These are phyloP conservation scores for Yamadazyma atlantica DNA, from an alignment of 1,139 yeast genomes.

Conservation along the genomic window DNA sequence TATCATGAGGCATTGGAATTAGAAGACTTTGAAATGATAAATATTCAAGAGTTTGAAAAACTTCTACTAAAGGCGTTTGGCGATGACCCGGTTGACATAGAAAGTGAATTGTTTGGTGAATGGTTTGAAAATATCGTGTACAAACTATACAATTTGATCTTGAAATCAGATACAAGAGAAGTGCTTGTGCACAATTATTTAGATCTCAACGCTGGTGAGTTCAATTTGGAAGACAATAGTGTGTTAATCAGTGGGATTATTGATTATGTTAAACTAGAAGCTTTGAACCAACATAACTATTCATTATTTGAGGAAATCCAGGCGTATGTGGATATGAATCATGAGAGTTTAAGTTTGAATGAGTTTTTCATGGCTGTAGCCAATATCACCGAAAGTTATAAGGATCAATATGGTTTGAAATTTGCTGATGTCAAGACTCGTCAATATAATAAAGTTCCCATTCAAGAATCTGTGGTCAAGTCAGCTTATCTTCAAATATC, in stretches of 20 bases:
- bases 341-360: constrained; percentile 21
- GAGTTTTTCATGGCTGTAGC: constrained; percentile 18
- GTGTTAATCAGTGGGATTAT: constrained; percentile 62
- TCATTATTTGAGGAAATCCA: constrained; percentile 27
- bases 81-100: constrained; percentile 11
- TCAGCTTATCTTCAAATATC: constrained; percentile 57
- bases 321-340: constrained; percentile 12
- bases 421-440: constrained; percentile 65
- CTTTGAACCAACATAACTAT: constrained; percentile 15
- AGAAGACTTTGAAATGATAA: constrained; percentile 33
- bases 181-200: constrained; percentile 55
- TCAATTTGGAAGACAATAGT: constrained; percentile 21
- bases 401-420: constrained; percentile 19
- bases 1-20: constrained; percentile 45
- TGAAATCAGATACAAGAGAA: constrained; percentile 59
- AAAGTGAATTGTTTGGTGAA: constrained; percentile 29
- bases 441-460: constrained; percentile 38
- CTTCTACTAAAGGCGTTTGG: constrained; percentile 5
- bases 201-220: constrained; percentile 24
- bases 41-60: constrained; percentile 21
- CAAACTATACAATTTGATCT: constrained; percentile 38
- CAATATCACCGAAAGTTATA: constrained; percentile 18
- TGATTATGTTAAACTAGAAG: constrained; percentile 43
- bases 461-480: constrained; percentile 44
- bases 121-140: constrained; percentile 35